A percentile compares a stretch with the other conserved stretches of the same genome.
Conservation (phyloP, 106 monocot genomes). For the Acorus calamus region DNA sequence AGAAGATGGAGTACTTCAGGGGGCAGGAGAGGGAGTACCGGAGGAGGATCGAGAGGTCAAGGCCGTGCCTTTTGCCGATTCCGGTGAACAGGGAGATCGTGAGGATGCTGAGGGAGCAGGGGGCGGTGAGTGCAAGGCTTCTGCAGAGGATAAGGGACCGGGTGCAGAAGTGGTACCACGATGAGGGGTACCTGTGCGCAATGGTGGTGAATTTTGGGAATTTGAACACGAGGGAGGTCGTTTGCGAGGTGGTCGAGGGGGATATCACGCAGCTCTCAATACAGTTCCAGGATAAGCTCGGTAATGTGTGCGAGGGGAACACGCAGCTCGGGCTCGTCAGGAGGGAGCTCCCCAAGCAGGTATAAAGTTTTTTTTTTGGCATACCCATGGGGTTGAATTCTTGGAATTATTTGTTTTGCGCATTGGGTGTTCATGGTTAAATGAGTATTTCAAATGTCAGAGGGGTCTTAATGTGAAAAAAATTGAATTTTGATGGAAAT, state of each 20-base stretch:
- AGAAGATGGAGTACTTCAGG: slow-evolving; percentile 82
- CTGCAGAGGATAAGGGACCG: slow-evolving; percentile 84
- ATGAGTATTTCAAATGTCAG: too few species aligned
- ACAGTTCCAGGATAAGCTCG: slow-evolving; percentile 96
- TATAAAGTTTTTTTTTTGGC: slow-evolving; percentile 4
- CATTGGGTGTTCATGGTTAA: too few species aligned
- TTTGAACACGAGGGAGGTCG: slow-evolving; percentile 83
- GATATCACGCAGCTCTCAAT: slow-evolving; percentile 75
- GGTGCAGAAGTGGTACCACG: slow-evolving; percentile 97
- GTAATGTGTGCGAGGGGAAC: slow-evolving; percentile 85
- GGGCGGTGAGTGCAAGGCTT: slow-evolving; percentile 85
- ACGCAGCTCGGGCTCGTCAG: slow-evolving; percentile 63
- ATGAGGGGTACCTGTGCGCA: slow-evolving; percentile 94
- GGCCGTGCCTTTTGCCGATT: slow-evolving; percentile 62
- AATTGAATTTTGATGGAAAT: too few species aligned
- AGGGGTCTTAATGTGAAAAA: too few species aligned
- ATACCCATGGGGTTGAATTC: background rate
- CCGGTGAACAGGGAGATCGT: slow-evolving; percentile 69
- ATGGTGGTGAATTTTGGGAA: slow-evolving; percentile 98
- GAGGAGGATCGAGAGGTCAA: slow-evolving; percentile 54
- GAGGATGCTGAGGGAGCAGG: slow-evolving; percentile 63
- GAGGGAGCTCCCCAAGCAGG: slow-evolving; percentile 84
- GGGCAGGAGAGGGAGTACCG: slow-evolving; percentile 77
- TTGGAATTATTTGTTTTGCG: background rate
- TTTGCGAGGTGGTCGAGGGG: slow-evolving; percentile 96